Percentiles rank a stretch among this genome's conserved stretches.
Evolutionary conservation across 306 rosid genomes (phyloP).

Genomic region (Sphenostylis stenocarpa): DNA sequence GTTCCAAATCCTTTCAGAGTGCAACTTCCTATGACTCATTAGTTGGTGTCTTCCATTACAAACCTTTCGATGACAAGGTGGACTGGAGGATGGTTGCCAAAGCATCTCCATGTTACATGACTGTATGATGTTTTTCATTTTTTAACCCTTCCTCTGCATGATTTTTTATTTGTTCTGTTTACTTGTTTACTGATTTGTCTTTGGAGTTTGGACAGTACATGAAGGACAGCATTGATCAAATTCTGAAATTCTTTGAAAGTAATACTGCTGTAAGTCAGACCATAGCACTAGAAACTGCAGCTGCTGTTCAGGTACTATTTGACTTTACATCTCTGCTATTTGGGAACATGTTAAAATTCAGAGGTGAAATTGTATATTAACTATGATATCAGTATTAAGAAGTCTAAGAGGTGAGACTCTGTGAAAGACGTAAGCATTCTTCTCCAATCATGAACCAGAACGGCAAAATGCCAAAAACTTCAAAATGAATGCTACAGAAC

Average conservation of each 20-base stretch:
- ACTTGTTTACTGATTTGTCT: constrained; percentile 33
- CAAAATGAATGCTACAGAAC: not conserved
- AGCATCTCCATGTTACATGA: constrained; percentile 98
- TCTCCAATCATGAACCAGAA: constrained; percentile 20
- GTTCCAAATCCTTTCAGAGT: constrained; percentile 64
- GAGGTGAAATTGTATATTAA: constrained; percentile 22
- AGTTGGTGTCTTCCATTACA: constrained; percentile 68
- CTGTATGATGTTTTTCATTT: constrained; percentile 57
- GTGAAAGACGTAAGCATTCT: not conserved
- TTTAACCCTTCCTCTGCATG: not conserved
- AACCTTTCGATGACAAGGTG: constrained; percentile 76
- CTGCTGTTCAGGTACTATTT: constrained; percentile 86
- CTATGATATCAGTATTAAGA: constrained; percentile 9
- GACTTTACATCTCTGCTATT: constrained; percentile 18
- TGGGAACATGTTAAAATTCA: constrained; percentile 29
- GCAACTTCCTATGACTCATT: constrained; percentile 76
- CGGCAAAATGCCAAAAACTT: not conserved
- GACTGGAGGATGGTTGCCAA: constrained; percentile 98
- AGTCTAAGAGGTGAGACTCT: not conserved
- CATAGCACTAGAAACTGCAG: constrained; percentile 89
- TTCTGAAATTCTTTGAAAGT: constrained; percentile 79
- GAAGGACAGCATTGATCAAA: constrained; percentile 78
- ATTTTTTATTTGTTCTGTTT: constrained; percentile 29
- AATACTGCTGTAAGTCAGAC: constrained; percentile 78
- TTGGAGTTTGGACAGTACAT: constrained; percentile 63